phyloP scores from a whole-genome alignment of 257 asterid genomes.

The Scutellaria galericulata region DNA sequence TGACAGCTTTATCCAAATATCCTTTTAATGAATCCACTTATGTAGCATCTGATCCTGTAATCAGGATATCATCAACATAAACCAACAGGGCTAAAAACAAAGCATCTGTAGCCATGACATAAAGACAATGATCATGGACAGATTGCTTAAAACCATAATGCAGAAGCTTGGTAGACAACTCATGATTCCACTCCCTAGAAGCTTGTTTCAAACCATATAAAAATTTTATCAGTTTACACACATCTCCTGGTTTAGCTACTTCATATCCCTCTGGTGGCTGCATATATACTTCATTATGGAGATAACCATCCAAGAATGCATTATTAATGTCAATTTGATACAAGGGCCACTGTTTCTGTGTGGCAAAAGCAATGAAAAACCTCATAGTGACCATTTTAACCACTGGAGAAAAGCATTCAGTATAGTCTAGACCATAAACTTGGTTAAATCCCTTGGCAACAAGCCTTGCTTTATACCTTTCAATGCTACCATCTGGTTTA shows the following conservation, averaged over 20 bases:
- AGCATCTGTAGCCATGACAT: not conserved
- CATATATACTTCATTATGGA: not conserved
- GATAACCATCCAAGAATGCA: not conserved
- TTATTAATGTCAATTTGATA: not conserved
- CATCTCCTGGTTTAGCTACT: not conserved
- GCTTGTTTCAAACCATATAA: not conserved
- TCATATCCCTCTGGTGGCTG: not conserved
- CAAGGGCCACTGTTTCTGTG: not conserved
- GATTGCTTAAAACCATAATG: not conserved
- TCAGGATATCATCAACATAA: not conserved
- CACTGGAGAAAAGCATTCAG: not conserved
- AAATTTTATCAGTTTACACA: not conserved
- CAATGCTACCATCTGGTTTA: not conserved
- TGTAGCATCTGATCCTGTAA: not conserved
- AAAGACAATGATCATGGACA: not conserved
- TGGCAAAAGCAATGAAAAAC: not conserved
- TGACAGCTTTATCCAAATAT: not conserved
- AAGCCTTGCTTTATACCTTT: not conserved
- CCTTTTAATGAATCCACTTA: not conserved
- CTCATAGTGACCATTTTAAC: not conserved
- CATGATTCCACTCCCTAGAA: not conserved
- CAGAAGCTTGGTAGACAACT: not conserved
- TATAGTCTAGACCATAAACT: not conserved
- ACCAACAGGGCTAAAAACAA: not conserved
- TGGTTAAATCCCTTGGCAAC: not conserved